phyloP scores from a whole-genome alignment of 2,329 filamentous ascomycete genomes.

The Trematosphaeria pertusa region DNA sequence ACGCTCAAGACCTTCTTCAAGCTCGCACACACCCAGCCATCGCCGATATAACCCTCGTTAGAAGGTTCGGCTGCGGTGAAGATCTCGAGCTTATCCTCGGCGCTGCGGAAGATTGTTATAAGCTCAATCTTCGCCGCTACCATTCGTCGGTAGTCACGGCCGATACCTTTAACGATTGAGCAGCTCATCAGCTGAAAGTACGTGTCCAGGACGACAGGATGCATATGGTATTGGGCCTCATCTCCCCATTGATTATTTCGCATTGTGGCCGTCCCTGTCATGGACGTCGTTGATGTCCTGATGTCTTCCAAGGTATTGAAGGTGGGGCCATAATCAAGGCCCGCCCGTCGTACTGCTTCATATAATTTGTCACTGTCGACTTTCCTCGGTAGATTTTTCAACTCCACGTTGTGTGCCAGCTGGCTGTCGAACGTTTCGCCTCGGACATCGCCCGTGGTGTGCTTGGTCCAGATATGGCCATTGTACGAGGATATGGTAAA shows the following conservation, averaged over 20 bases:
- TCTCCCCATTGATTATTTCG: constrained; percentile 1
- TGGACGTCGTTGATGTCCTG: neutral
- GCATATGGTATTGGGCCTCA: neutral
- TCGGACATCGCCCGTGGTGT: constrained; percentile 22
- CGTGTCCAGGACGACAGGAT: constrained; percentile 1
- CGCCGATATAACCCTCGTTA: neutral
- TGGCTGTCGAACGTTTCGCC: neutral
- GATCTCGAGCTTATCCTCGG: neutral
- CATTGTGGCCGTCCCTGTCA: neutral
- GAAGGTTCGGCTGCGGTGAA: neutral
- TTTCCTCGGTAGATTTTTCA: neutral
- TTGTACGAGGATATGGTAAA: constrained; percentile 21
- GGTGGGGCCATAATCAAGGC: neutral
- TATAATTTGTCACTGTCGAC: neutral
- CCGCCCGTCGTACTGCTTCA: neutral
- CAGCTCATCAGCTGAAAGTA: neutral
- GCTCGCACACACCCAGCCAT: neutral
- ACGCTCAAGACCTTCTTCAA: neutral
- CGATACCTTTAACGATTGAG: neutral
- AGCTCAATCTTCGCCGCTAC: neutral
- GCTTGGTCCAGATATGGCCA: constrained; percentile 26
- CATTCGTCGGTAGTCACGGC: neutral
- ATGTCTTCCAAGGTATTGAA: neutral
- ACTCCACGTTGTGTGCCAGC: neutral
- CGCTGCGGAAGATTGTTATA: constrained; percentile 1